phyloP scores from a whole-genome alignment of 164 flowering plant species.

The Magnolia officinalis region DNA sequence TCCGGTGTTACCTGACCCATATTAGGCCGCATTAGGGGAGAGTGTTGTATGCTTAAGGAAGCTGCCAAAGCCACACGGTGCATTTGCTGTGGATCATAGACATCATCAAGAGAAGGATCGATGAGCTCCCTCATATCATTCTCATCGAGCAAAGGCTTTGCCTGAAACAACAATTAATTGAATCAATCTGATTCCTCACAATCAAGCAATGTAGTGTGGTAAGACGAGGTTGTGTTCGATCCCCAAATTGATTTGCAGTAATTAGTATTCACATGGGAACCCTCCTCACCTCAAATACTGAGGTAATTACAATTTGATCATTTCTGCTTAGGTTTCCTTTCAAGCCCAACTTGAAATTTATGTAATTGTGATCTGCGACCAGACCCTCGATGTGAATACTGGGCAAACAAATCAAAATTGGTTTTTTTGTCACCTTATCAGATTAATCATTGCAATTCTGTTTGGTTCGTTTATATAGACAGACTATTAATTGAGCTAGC shows the following conservation, averaged over 20 bases:
- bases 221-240: neutral
- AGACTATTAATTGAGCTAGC: neutral
- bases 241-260: neutral
- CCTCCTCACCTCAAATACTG: neutral
- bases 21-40: constrained; percentile 53
- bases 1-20: constrained; percentile 66
- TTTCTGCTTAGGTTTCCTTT: neutral
- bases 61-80: constrained; percentile 41
- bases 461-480: too few relatives aligned
- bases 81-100: constrained; percentile 53
- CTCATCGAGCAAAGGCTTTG: constrained; percentile 60
- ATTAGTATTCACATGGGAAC: neutral
- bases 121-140: constrained; percentile 42
- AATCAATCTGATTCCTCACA: neutral
- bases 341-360: neutral
- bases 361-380: neutral
- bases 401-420: neutral
- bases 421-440: neutral
- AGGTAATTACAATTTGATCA: neutral
- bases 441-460: neutral
- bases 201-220: neutral
- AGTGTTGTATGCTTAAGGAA: constrained; percentile 53
- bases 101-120: constrained; percentile 57
- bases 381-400: neutral
- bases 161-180: constrained; percentile 36